A percentile compares a stretch with the other conserved stretches of the same genome.
Conservation (phyloP, 257 asterid genomes). For the Fraxinus quadrangulata region DNA sequence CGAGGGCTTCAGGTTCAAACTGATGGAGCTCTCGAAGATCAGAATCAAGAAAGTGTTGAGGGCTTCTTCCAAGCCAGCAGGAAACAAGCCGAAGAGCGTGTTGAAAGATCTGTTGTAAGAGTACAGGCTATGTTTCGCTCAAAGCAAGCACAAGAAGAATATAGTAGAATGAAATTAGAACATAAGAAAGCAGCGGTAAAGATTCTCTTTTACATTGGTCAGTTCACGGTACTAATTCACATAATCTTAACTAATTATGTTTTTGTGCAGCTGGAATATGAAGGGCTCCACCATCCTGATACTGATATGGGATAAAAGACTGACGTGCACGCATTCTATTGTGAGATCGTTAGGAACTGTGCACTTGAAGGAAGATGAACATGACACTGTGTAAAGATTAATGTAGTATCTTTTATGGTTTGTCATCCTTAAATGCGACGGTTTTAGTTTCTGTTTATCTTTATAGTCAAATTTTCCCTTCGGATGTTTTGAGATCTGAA, state of each 20-base stretch:
- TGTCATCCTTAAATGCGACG: constrained; percentile 1
- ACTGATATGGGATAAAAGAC: constrained; percentile 36
- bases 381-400: constrained; percentile 35
- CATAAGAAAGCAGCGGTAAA: constrained; percentile 62
- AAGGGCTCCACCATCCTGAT: constrained; percentile 52
- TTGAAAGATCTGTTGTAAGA: constrained; percentile 81
- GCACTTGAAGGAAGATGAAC: neutral
- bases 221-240: neutral
- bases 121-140: constrained; percentile 99
- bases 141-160: constrained; percentile 85
- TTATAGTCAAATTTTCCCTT: neutral
- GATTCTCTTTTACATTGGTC: neutral
- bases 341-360: neutral
- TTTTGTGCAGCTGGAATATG: constrained; percentile 67
- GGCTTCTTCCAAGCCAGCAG: constrained; percentile 88
- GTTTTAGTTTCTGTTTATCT: constrained; percentile 16
- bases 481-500: neutral
- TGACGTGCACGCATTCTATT: neutral
- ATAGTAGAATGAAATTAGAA: constrained; percentile 83
- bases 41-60: constrained; percentile 57
- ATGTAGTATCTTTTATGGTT: constrained; percentile 8
- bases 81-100: constrained; percentile 96
- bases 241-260: neutral
- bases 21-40: constrained; percentile 29
- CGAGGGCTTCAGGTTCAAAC: constrained; percentile 78